Evolutionary conservation across 352 stramenopile species (phyloP).

Genomic region (Hyphochytrium catenoides): DNA sequence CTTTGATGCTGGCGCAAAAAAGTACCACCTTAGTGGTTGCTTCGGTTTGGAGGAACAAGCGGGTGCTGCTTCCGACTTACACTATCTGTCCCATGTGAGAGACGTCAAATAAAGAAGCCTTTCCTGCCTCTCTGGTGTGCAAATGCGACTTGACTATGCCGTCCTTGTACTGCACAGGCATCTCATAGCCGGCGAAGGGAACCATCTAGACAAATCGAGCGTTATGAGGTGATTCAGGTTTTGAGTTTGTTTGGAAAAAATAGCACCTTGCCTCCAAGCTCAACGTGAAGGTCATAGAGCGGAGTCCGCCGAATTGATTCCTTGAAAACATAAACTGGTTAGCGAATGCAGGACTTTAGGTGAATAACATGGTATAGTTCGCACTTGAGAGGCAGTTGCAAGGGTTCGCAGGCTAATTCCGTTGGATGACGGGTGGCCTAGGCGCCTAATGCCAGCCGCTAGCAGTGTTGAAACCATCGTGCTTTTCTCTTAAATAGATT

Average conservation of each 20-base stretch:
- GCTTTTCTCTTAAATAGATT: too few relatives aligned
- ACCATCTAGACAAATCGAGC: slow-evolving; percentile 73
- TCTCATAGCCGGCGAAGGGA: slow-evolving; percentile 87
- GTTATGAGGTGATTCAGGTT: too few relatives aligned
- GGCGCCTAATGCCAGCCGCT: too few relatives aligned
- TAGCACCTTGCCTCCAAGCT: slow-evolving; percentile 30
- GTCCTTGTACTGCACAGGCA: slow-evolving; percentile 88
- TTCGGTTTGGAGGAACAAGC: slow-evolving; percentile 2
- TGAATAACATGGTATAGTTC: too few relatives aligned
- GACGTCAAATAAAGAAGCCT: slow-evolving; percentile 90
- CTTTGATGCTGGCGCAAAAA: slow-evolving; percentile 32
- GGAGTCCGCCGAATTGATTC: too few relatives aligned
- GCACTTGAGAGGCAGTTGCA: too few relatives aligned
- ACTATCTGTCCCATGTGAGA: slow-evolving; percentile 93
- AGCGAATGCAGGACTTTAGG: too few relatives aligned
- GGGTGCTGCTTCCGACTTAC: slow-evolving; percentile 2
- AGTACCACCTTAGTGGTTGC: slow-evolving; percentile 3
- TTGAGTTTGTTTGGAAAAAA: too few relatives aligned
- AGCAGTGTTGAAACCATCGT: too few relatives aligned
- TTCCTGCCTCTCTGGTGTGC: slow-evolving; percentile 31
- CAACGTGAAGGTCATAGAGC: slow-evolving; percentile 42
- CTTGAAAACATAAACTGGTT: too few relatives aligned
- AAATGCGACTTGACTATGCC: slow-evolving; percentile 86
- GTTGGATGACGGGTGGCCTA: too few relatives aligned
- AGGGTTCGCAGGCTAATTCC: too few relatives aligned